phyloP scores from a whole-genome alignment of 2,329 filamentous ascomycete species.

The Diaporthe destruens region DNA sequence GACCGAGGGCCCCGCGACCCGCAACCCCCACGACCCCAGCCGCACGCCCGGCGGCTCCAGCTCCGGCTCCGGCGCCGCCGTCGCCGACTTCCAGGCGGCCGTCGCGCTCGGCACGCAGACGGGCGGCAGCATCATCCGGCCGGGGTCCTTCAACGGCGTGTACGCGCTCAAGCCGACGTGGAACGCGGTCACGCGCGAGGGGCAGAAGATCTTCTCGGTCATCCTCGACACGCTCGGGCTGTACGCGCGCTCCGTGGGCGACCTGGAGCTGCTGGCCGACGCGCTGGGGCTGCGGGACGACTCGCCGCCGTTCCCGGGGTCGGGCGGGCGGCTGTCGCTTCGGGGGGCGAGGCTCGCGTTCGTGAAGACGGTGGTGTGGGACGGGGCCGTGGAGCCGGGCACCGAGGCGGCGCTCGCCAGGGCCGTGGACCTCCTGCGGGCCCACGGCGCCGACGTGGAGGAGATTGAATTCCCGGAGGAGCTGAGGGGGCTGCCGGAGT shows the following conservation, averaged over 20 bases:
- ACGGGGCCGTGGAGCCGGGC: constrained; percentile 10
- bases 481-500: constrained; percentile 62
- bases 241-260: constrained; percentile 68
- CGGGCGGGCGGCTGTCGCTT: constrained; percentile 18
- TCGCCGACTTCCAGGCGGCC: constrained; percentile 73
- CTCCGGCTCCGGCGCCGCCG: constrained; percentile 74
- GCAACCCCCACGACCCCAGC: constrained; percentile 66
- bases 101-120: constrained; percentile 75
- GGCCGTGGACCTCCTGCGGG: constrained; percentile 55
- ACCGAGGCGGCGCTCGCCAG: constrained; percentile 54
- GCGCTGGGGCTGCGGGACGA: constrained; percentile 68
- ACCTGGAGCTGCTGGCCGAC: constrained; percentile 68
- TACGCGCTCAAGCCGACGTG: constrained; percentile 77
- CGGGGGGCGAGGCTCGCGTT: constrained; percentile 37
- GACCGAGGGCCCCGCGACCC: constrained; percentile 63
- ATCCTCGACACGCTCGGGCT: constrained; percentile 74
- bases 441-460: constrained; percentile 66
- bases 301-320: constrained; percentile 43
- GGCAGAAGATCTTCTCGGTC: constrained; percentile 69
- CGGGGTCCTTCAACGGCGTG: constrained; percentile 73
- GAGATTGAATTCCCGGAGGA: constrained; percentile 66
- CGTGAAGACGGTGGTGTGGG: constrained; percentile 38
- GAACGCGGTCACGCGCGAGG: constrained; percentile 72
- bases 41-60: constrained; percentile 77
- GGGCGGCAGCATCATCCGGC: constrained; percentile 72